These are phyloP conservation scores for Larix kaempferi DNA, from an alignment of 75 land plant genomes.

Conservation along the genomic window DNA sequence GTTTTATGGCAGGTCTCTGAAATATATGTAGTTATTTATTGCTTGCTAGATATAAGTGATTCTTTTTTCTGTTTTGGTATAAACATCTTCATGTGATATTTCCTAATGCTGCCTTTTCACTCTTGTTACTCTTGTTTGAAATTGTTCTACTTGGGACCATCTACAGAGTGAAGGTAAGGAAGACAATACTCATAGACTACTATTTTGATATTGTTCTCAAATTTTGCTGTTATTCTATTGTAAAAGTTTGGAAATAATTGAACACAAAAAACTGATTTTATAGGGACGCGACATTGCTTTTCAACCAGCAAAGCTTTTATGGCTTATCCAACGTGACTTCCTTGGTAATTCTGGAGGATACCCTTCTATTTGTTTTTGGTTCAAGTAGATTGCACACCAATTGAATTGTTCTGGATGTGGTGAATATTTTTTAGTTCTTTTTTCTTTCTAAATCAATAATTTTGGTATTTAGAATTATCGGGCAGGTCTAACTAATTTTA, in stretches of 20 bases:
- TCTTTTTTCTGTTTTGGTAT: slow-evolving; percentile 3
- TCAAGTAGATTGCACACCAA: background rate
- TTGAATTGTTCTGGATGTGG: background rate
- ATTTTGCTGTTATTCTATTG: background rate
- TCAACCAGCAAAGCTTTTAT: slow-evolving; percentile 83
- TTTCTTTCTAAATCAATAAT: background rate
- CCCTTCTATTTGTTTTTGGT: background rate
- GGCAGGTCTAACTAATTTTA: slow-evolving; percentile 3
- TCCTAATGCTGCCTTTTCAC: background rate
- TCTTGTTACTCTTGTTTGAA: background rate
- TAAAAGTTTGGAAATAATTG: background rate
- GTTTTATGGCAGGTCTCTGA: slow-evolving; percentile 78
- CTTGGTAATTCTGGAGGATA: slow-evolving; percentile 57
- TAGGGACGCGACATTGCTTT: slow-evolving; percentile 89
- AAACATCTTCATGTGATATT: background rate
- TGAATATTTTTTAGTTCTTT: background rate
- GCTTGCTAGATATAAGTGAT: background rate
- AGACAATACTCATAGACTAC: background rate
- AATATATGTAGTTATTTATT: background rate
- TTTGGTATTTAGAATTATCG: background rate
- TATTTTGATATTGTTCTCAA: background rate
- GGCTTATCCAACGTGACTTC: slow-evolving; percentile 94
- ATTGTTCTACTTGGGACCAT: slow-evolving; percentile 7
- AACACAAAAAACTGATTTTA: slow-evolving; percentile 2
- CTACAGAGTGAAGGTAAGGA: slow-evolving; percentile 65